phyloP scores from a whole-genome alignment of 139 green algal species.

The Micractinium sp. region DNA sequence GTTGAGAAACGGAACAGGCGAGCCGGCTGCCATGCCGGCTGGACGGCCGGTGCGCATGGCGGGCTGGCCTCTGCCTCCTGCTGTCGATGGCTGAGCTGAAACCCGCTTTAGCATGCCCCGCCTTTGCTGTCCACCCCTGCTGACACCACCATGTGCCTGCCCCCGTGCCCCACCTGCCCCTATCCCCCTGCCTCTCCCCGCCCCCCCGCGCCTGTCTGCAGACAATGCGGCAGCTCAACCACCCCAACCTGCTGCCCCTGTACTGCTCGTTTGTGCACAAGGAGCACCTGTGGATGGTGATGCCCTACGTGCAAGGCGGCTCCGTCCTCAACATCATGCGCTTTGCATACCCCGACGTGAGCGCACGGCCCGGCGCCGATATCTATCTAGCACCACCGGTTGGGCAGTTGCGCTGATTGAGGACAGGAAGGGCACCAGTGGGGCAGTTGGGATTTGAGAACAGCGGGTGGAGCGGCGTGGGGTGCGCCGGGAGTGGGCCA shows the following conservation, averaged over 20 bases:
- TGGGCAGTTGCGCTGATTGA: too few relatives aligned
- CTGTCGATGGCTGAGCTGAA: too few relatives aligned
- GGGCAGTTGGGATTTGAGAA: too few relatives aligned
- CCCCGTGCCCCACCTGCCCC: background rate
- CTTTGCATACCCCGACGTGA: conserved; percentile 79
- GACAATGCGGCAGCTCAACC: conserved; percentile 92
- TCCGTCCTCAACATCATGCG: conserved; percentile 92
- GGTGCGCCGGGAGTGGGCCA: too few relatives aligned
- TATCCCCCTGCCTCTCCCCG: background rate
- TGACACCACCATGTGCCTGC: background rate
- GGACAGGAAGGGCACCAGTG: too few relatives aligned
- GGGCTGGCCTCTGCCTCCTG: too few relatives aligned
- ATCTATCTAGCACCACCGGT: too few relatives aligned
- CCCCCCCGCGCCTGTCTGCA: conserved; percentile 45
- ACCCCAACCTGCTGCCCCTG: conserved; percentile 96
- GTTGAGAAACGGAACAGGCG: too few relatives aligned
- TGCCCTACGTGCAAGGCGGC: conserved; percentile 84
- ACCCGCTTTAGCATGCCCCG: too few relatives aligned
- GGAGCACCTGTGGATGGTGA: conserved; percentile 96
- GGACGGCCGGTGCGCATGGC: too few relatives aligned
- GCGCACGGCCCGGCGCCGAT: background rate
- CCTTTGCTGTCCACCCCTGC: background rate
- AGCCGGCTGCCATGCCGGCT: too few relatives aligned
- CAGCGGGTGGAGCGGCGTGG: too few relatives aligned
- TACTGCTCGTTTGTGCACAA: conserved; percentile 92